Evolutionary conservation across 1,139 yeast genomes (phyloP), one percentile per base, ranked within the genome.

Genomic region (Hemisphaericaspora subhashii): DNA sequence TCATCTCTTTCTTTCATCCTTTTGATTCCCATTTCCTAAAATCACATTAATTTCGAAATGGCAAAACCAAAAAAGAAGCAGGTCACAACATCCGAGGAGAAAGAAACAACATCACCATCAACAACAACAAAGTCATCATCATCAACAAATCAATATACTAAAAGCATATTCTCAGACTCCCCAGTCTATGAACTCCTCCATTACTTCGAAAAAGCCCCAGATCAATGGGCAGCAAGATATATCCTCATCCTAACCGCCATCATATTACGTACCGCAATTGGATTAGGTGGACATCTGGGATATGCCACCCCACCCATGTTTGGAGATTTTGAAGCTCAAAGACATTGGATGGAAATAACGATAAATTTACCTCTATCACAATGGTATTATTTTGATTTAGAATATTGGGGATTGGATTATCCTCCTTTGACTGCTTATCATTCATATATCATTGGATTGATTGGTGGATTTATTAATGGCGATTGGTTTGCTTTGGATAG

Each of bases 291-390:
- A 3, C 90, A 80, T 57, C 88, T 95, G 36, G 98, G 95, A 0
- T 59, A 63, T 47, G 65, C 69, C 8, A 66, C 70, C 3, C 79
- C 83, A 11, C 98, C 98, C 6, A 77, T 87, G 77, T 81, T 71
- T 66, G 98, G 98, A 3, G 98, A 92, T 58, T 92, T 92, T 57
- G 99, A 94, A 61, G 98, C 98, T 0, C 98, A 94, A 60, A 74
- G 98, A 48, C 98, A 92, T 58, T 92, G 98, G 98, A 77, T 92
- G 79, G 98, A 94, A 59, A 69, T 92, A 42, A 90, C 98, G 0
- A 79, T 73, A 31, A 79, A 82, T 49, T 59, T 90, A 38, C 95
- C 96, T 0, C 62, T 87, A 2, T 62, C 68, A 1, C 55, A 84
- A 46, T 94, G 98, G 98, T 92, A 92, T 58, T 86, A 76, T 64